Conservation (phyloP, 2,329 filamentous ascomycete genomes). For the Setomelanomma holmii region DNA sequence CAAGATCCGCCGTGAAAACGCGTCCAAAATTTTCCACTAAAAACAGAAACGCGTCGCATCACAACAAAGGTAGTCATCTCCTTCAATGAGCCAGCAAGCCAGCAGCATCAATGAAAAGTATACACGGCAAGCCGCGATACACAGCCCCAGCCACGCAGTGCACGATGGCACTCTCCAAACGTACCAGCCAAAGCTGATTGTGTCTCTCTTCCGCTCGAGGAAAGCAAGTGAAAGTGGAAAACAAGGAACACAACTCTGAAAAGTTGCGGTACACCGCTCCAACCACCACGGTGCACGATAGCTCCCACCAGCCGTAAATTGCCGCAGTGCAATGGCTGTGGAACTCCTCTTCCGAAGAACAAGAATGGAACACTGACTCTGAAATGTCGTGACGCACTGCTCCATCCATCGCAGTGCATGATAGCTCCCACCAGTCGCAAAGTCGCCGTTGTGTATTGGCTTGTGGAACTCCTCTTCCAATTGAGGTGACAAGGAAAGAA, state of each 20-base stretch:
- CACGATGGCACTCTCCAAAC: too few relatives aligned
- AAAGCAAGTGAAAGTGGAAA: background rate
- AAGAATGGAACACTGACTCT: background rate
- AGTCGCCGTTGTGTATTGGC: background rate
- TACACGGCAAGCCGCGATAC: too few relatives aligned
- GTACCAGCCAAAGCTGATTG: too few relatives aligned
- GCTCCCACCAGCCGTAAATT: constrained; percentile 2
- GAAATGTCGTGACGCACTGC: background rate
- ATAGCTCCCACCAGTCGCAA: background rate
- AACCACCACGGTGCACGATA: constrained; percentile 6
- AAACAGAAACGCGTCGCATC: background rate
- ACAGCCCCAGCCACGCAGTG: too few relatives aligned
- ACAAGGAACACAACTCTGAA: background rate
- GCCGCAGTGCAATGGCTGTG: background rate
- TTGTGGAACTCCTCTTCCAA: background rate
- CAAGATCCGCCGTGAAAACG: background rate
- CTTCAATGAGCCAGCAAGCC: constrained; percentile 11
- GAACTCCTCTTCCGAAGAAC: constrained; percentile 1
- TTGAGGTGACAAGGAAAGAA: too few relatives aligned
- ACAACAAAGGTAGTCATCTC: background rate
- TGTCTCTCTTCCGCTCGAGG: too few relatives aligned
- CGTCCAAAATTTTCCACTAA: background rate
- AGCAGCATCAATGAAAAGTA: constrained; percentile 8
- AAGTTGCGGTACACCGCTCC: background rate
- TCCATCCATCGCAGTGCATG: background rate